phyloP scores from a whole-genome alignment of 176 grass and related monocot species.

The Elaeis guineensis region DNA sequence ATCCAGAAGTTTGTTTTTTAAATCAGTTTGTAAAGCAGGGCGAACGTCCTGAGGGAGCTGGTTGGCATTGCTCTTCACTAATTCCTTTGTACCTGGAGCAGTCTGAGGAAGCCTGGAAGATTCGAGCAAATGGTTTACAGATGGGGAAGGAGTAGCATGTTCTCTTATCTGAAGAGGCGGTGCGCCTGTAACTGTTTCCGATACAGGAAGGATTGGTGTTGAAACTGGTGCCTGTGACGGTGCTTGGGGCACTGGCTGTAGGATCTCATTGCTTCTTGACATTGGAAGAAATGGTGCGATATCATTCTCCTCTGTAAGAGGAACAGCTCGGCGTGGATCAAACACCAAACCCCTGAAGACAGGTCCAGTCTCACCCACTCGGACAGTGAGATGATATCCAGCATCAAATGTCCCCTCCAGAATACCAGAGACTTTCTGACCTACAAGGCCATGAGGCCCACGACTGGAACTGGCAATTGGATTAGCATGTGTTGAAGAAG shows the following conservation, averaged over 20 bases:
- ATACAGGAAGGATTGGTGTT: background rate
- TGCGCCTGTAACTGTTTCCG: background rate
- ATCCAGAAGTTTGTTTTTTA: too few relatives aligned
- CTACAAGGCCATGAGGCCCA: slow-evolving; percentile 7
- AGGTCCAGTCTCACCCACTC: slow-evolving; percentile 10
- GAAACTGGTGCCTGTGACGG: slow-evolving; percentile 4
- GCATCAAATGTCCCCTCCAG: slow-evolving; percentile 31
- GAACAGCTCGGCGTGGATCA: slow-evolving; percentile 17
- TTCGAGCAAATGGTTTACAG: too few relatives aligned
- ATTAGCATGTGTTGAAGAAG: background rate
- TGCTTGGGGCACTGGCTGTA: background rate
- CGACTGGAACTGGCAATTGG: background rate
- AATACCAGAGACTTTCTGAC: slow-evolving; percentile 20
- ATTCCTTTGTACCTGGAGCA: too few relatives aligned
- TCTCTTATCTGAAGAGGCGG: slow-evolving; percentile 11
- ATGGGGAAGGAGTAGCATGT: background rate
- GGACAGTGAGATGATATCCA: slow-evolving; percentile 27
- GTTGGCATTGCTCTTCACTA: too few relatives aligned
- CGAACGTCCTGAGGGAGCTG: too few relatives aligned
- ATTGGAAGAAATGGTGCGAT: slow-evolving; percentile 20
- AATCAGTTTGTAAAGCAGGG: too few relatives aligned
- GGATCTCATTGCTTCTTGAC: background rate
- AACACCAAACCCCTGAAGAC: slow-evolving; percentile 28
- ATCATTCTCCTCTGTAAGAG: slow-evolving; percentile 25
- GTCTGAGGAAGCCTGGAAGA: too few relatives aligned